Conservation (phyloP, 805 yeast species). For the Phaffomyces opuntiae region DNA sequence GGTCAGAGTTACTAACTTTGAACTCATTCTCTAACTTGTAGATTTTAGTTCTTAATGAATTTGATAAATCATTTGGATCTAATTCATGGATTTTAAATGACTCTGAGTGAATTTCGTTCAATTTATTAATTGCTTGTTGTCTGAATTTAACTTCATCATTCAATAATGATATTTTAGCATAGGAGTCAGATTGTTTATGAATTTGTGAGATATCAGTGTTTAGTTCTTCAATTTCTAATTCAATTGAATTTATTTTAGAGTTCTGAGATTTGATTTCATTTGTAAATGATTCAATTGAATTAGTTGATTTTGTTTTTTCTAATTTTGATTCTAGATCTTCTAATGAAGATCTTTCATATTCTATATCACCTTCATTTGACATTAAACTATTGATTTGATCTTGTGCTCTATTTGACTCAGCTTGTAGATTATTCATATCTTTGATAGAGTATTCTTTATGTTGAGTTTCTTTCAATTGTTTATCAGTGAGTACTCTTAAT, state of each 20-base stretch:
- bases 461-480: slow-evolving; percentile 37
- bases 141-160: slow-evolving; percentile 32
- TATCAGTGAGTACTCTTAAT: slow-evolving; percentile 17
- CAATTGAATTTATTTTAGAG: slow-evolving; percentile 28
- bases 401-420: slow-evolving; percentile 32
- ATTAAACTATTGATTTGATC: slow-evolving; percentile 31
- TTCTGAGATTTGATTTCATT: slow-evolving; percentile 33
- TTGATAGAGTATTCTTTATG: slow-evolving; percentile 32
- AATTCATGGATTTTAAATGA: slow-evolving; percentile 18
- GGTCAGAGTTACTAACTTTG: not conserved
- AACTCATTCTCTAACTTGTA: not conserved
- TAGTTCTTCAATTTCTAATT: slow-evolving; percentile 44
- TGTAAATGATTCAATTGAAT: slow-evolving; percentile 25
- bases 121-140: slow-evolving; percentile 23
- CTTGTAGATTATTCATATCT: slow-evolving; percentile 32
- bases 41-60: slow-evolving; percentile 9
- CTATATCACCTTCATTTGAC: slow-evolving; percentile 41
- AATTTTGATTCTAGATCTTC: slow-evolving; percentile 31
- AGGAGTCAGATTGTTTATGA: slow-evolving; percentile 51
- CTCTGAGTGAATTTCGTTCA: slow-evolving; percentile 21
- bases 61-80: slow-evolving; percentile 12
- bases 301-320: slow-evolving; percentile 22
- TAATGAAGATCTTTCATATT: slow-evolving; percentile 37
- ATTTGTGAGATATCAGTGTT: slow-evolving; percentile 42
- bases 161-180: slow-evolving; percentile 45